phyloP scores from a whole-genome alignment of 495 filamentous ascomycete genomes.

The Lophium mytilinum region DNA sequence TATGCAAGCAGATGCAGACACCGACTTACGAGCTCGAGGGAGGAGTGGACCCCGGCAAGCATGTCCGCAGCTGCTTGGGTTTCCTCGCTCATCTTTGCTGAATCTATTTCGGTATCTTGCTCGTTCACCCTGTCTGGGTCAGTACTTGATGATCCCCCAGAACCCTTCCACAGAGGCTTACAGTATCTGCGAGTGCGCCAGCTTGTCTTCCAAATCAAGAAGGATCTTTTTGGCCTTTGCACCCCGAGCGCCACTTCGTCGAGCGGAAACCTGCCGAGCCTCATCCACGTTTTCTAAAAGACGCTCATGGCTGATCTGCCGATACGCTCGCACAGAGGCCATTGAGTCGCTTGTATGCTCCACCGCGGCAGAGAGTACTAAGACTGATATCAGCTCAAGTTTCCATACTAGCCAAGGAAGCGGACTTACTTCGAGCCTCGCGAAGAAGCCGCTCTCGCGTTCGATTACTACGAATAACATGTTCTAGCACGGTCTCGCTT shows the following conservation, averaged over 20 bases:
- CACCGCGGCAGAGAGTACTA: conserved; percentile 40
- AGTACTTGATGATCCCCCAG: background rate
- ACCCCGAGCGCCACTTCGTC: conserved; percentile 65
- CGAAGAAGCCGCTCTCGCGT: conserved; percentile 47
- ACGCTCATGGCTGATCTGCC: conserved; percentile 51
- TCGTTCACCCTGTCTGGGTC: conserved; percentile 7
- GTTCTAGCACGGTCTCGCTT: conserved; percentile 49
- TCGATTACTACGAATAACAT: conserved; percentile 59
- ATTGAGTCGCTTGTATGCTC: conserved; percentile 42
- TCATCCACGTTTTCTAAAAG: conserved; percentile 55
- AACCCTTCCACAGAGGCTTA: conserved; percentile 9
- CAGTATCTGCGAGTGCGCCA: conserved; percentile 50
- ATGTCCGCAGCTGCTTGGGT: conserved; percentile 27
- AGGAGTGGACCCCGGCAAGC: conserved; percentile 23
- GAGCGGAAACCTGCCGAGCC: conserved; percentile 60
- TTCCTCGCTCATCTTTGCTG: conserved; percentile 19
- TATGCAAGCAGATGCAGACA: background rate
- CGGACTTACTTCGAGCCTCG: conserved; percentile 46
- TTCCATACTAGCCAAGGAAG: background rate
- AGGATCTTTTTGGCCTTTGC: conserved; percentile 63
- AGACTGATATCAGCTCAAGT: background rate
- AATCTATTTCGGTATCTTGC: conserved; percentile 17
- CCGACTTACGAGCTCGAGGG: conserved; percentile 11
- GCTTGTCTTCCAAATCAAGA: conserved; percentile 52
- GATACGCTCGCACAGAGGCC: conserved; percentile 49